A percentile compares a stretch with the other conserved stretches of the same genome.
Conservation (phyloP, 192 early-diverging fungal species). For the Umbelopsis sp. region DNA sequence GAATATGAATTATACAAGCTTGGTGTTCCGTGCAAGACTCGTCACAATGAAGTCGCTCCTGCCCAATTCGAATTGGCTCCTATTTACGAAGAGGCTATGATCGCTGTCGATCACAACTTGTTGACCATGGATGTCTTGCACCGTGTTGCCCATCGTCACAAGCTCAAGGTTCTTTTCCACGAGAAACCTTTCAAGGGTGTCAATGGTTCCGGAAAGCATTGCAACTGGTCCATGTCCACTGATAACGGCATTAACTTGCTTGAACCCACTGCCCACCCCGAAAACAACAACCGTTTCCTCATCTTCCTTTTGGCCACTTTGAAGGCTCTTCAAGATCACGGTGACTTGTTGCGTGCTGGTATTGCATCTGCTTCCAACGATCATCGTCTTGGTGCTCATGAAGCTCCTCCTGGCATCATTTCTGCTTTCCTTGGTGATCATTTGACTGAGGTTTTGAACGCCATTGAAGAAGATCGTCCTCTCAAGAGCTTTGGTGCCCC, state of each 20-base stretch:
- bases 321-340: conserved; percentile 89
- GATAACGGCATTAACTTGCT: conserved; percentile 95
- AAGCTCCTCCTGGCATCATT: conserved; percentile 97
- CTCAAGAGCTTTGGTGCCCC: conserved; percentile 87
- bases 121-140: conserved; percentile 96
- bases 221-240: conserved; percentile 97
- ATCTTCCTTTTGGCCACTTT: conserved; percentile 90
- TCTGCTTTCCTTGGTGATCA: conserved; percentile 98
- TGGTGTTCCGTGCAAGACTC: conserved; percentile 97
- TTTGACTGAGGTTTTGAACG: conserved; percentile 91
- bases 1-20: conserved; percentile 93
- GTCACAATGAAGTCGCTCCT: conserved; percentile 99
- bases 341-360: conserved; percentile 84
- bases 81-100: conserved; percentile 94
- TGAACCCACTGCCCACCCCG: conserved; percentile 90
- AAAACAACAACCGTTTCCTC: conserved; percentile 98
- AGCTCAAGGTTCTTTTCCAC: conserved; percentile 96
- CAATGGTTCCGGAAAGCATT: conserved; percentile 99
- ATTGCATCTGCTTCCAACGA: conserved; percentile 97
- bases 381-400: conserved; percentile 97
- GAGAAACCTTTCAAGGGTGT: conserved; percentile 99
- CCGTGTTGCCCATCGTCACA: conserved; percentile 96
- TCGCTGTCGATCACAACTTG: conserved; percentile 99
- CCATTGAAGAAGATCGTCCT: conserved; percentile 87
- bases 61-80: conserved; percentile 98